Conservation (phyloP, 352 stramenopile genomes). For the Globisporangium cylindrosporum region DNA sequence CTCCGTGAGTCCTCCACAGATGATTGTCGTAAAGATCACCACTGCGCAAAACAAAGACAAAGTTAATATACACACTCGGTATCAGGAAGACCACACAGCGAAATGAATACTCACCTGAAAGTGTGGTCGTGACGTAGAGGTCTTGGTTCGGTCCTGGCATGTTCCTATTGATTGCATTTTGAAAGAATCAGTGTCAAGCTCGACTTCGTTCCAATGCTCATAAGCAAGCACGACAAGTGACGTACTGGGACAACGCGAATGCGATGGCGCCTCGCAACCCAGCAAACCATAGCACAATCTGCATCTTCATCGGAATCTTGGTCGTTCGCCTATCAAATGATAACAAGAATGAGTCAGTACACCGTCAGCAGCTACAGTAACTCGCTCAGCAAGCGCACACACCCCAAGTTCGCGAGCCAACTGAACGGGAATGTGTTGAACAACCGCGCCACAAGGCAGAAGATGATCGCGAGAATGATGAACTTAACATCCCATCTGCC, state of each 20-base stretch:
- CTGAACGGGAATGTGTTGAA: conserved; percentile 95
- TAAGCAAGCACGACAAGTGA: neutral
- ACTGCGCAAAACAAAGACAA: conserved; percentile 35
- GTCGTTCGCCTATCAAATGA: conserved; percentile 34
- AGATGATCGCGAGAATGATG: conserved; percentile 82
- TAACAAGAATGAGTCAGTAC: neutral
- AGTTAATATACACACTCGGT: neutral
- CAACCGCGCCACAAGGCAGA: conserved; percentile 82
- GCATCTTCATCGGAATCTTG: conserved; percentile 87
- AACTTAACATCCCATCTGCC: conserved; percentile 85
- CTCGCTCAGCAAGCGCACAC: conserved; percentile 4
- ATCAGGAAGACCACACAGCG: neutral
- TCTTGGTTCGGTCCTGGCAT: conserved; percentile 94
- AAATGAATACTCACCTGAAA: conserved; percentile 34
- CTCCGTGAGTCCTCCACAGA: conserved; percentile 91
- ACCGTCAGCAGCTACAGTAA: neutral
- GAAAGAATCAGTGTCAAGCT: too few species aligned
- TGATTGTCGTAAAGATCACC: conserved; percentile 96
- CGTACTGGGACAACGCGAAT: conserved; percentile 85
- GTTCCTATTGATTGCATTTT: conserved; percentile 47
- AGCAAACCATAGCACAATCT: conserved; percentile 91
- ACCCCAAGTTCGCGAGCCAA: conserved; percentile 60
- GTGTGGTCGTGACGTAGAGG: conserved; percentile 71
- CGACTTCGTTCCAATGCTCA: neutral
- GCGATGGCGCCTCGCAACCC: conserved; percentile 83